Percentiles rank a stretch among this genome's conserved stretches.
These are phyloP conservation scores for Protomyces lactucae-debilis DNA, from an alignment of 1,139 yeast species.

Conservation along the genomic window DNA sequence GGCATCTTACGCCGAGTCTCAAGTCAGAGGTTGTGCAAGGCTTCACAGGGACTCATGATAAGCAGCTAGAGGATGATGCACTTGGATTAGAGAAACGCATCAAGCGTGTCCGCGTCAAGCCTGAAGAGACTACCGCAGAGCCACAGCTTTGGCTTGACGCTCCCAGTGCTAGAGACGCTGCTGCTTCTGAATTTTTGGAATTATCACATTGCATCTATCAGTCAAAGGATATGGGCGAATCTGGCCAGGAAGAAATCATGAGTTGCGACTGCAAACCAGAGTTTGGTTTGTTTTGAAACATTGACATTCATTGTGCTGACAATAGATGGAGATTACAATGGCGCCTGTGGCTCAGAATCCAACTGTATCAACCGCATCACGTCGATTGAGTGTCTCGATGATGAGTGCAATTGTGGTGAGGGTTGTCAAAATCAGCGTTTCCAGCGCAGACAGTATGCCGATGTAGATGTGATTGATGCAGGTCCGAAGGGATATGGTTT, in stretches of 20 bases:
- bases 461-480: conserved; percentile 71
- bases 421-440: conserved; percentile 84
- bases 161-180: conserved; percentile 67
- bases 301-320: background rate
- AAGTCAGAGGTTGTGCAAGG: no score
- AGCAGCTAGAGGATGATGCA: no score
- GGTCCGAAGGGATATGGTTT: conserved; percentile 86
- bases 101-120: background rate
- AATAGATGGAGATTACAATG: conserved; percentile 42
- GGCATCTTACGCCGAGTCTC: no score
- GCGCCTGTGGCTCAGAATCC: conserved; percentile 79
- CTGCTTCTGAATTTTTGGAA: conserved; percentile 53
- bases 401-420: conserved; percentile 66
- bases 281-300: conserved; percentile 39
- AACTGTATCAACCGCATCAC: conserved; percentile 90
- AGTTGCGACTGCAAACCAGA: conserved; percentile 76
- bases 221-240: conserved; percentile 55
- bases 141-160: conserved; percentile 46
- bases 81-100: no score
- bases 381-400: conserved; percentile 82
- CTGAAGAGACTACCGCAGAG: background rate
- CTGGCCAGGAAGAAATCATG: conserved; percentile 73
- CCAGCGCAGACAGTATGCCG: conserved; percentile 67
- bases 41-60: no score
- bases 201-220: conserved; percentile 59